phyloP scores from a whole-genome alignment of 345 rosid genomes.

The Ricinus communis region DNA sequence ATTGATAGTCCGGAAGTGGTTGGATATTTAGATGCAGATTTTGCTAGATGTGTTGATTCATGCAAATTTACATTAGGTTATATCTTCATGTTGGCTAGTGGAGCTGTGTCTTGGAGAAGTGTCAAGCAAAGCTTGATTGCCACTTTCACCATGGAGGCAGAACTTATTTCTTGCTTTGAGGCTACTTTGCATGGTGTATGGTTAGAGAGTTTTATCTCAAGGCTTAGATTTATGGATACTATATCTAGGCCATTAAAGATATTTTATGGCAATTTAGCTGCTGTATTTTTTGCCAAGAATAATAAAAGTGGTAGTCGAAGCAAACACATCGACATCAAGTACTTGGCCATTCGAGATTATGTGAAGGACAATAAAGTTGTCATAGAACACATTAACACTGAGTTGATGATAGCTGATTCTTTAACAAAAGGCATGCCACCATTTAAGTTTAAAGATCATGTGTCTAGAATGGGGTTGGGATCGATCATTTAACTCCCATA shows the following conservation, averaged over 20 bases:
- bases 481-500: neutral
- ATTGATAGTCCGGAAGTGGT: neutral
- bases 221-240: neutral
- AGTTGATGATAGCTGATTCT: too few species aligned
- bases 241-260: neutral
- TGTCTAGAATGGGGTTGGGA: neutral
- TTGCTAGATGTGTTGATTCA: neutral
- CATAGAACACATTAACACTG: too few species aligned
- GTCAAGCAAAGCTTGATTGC: neutral
- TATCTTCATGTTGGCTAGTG: neutral
- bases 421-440: too few species aligned
- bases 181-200: conserved; percentile 3
- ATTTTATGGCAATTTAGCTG: neutral
- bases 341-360: neutral
- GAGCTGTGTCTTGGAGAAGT: conserved; percentile 13
- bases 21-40: neutral
- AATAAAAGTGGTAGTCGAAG: conserved; percentile 8
- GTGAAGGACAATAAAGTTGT: neutral
- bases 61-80: neutral
- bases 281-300: neutral
- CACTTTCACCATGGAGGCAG: neutral
- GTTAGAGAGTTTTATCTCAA: neutral
- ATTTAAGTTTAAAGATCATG: neutral
- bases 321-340: conserved; percentile 5
- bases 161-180: neutral